phyloP scores from a whole-genome alignment of 139 green algal genomes.

The Haematococcus lacustris region DNA sequence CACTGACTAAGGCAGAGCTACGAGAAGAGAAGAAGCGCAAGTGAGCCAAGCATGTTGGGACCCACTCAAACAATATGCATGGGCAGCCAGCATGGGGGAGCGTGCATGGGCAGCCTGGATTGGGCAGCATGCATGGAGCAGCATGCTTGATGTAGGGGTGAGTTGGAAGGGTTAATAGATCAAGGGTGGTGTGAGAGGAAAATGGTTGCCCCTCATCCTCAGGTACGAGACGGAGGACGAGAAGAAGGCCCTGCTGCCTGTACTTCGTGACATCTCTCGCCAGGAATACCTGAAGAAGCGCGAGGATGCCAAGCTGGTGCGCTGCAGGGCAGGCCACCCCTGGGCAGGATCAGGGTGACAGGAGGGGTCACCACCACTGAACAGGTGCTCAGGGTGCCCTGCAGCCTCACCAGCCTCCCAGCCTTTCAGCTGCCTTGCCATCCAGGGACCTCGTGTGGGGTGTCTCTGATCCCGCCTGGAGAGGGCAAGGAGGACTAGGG shows the following conservation, averaged over 20 bases:
- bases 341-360: too few species aligned
- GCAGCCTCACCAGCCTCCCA: too few species aligned
- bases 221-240: slow-evolving; percentile 49
- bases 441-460: too few species aligned
- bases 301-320: slow-evolving; percentile 68
- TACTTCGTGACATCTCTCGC: slow-evolving; percentile 72
- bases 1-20: slow-evolving; percentile 16
- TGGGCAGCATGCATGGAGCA: not conserved
- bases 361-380: too few species aligned
- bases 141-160: not conserved
- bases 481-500: too few species aligned
- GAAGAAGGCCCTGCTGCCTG: slow-evolving; percentile 34
- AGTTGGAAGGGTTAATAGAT: not conserved
- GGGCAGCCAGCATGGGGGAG: not conserved
- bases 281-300: slow-evolving; percentile 96
- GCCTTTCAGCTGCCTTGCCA: too few species aligned
- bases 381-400: too few species aligned
- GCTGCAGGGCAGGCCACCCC: not conserved
- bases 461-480: too few species aligned
- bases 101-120: not conserved
- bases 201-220: not conserved
- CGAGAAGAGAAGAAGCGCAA: slow-evolving; percentile 32
- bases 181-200: not conserved
- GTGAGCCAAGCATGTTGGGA: slow-evolving; percentile 22
- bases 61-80: too few species aligned